Evolutionary conservation across 2,329 filamentous ascomycete species (phyloP).

Genomic region (Microdochium bolleyi): DNA sequence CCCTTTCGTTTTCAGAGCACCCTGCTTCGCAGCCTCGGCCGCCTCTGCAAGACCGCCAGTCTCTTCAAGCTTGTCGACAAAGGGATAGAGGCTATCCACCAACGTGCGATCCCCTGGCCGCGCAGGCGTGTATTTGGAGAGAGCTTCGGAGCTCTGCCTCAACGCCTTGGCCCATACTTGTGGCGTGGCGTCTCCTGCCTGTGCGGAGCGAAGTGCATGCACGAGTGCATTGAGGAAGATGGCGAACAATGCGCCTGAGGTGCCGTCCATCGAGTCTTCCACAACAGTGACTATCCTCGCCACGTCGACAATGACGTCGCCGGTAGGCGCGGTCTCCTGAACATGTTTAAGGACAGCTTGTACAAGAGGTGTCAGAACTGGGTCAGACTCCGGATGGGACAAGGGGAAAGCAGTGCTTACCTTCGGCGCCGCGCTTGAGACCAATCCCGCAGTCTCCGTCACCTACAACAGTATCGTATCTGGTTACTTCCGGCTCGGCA

Average conservation of each 20-base stretch:
- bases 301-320: slow-evolving; percentile 45
- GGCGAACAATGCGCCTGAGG: slow-evolving; percentile 55
- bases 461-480: slow-evolving; percentile 74
- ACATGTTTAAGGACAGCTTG: slow-evolving; percentile 46
- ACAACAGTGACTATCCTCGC: slow-evolving; percentile 44
- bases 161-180: slow-evolving; percentile 57
- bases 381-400: not conserved
- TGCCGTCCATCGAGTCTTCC: slow-evolving; percentile 53
- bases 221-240: slow-evolving; percentile 88
- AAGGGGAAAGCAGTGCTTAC: slow-evolving; percentile 23
- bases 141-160: slow-evolving; percentile 58
- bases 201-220: slow-evolving; percentile 43
- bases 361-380: slow-evolving; percentile 1
- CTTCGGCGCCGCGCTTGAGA: slow-evolving; percentile 79
- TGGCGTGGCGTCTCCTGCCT: slow-evolving; percentile 28
- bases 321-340: slow-evolving; percentile 31
- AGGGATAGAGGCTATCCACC: slow-evolving; percentile 83
- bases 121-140: slow-evolving; percentile 83
- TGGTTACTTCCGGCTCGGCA: slow-evolving; percentile 64
- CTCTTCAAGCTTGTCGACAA: slow-evolving; percentile 62
- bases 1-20: slow-evolving; percentile 76
- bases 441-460: slow-evolving; percentile 88
- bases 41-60: slow-evolving; percentile 64
- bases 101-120: slow-evolving; percentile 83
- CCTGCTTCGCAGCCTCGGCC: slow-evolving; percentile 65